Percentiles rank a stretch among this genome's conserved stretches.
Conservation (phyloP, 148 eudicot species). For the Persicaria maculosa region DNA sequence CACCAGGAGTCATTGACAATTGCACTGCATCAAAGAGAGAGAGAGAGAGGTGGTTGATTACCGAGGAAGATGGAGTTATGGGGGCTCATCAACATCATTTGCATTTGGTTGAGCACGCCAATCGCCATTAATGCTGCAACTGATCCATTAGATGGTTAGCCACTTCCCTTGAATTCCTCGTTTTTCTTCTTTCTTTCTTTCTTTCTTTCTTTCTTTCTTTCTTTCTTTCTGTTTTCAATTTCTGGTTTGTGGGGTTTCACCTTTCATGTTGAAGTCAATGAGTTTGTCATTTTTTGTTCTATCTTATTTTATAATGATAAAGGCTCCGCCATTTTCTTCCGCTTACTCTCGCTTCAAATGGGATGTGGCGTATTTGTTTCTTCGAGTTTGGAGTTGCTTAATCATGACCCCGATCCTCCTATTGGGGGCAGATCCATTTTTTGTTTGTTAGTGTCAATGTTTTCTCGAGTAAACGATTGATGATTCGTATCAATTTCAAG, state of each 20-base stretch:
- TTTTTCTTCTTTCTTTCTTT: neutral
- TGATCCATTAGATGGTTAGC: slow-evolving; percentile 53
- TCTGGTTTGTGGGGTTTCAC: neutral
- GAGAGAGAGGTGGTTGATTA: slow-evolving; percentile 18
- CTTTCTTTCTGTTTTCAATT: neutral
- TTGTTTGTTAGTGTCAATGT: neutral
- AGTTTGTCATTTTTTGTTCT: slow-evolving; percentile 2
- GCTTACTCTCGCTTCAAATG: neutral
- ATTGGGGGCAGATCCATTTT: neutral
- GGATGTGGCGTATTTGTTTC: neutral
- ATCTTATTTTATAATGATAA: neutral
- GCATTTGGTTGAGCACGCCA: slow-evolving; percentile 26
- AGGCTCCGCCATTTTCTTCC: neutral
- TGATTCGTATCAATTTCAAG: neutral
- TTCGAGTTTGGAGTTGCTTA: neutral
- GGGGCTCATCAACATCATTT: slow-evolving; percentile 25
- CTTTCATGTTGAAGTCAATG: neutral
- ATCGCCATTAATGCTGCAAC: slow-evolving; percentile 41
- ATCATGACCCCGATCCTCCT: slow-evolving; percentile 4
- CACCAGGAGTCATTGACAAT: too few relatives aligned
- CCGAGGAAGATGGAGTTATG: slow-evolving; percentile 26
- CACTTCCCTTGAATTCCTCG: neutral
- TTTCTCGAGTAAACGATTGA: neutral
- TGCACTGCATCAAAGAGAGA: too few relatives aligned
- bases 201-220: too few relatives aligned